Evolutionary conservation across 2,329 filamentous ascomycete genomes (phyloP), one percentile per base, ranked within the genome.

Genomic region (Fulvia fulva): DNA sequence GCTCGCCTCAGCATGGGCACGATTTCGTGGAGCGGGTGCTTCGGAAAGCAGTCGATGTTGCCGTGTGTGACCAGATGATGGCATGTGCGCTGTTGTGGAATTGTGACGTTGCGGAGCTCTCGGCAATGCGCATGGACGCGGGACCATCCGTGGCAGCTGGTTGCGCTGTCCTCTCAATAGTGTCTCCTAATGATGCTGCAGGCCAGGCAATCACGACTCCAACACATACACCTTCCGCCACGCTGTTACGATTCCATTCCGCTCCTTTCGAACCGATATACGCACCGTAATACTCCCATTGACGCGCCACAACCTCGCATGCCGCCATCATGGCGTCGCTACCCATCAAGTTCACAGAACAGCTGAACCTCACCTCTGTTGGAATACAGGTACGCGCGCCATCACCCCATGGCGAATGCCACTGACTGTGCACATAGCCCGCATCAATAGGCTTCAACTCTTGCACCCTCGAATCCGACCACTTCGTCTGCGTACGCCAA

Each of bases 401-500:
- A 41, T 19, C 12, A 8, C 8, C n/a, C n/a, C 37, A n/a, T 41
- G 37, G 14, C 3, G 8, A 32, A n/a, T 41, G 16, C n/a, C 14
- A 63, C 66, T 52, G 60, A 66, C 61, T 53, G 53, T 53, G 55
- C 60, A 47, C 60, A 58, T 60, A 89, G 86, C 83, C 82, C 72
- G 76, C 79, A 67, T 87, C 87, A 62, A 92, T 94, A 82, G 87
- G 89, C 72, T 94, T 93, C 81, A 91, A 92, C 77, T 88, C 88
- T 75, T 92, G 89, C 81, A 99, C 94, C 76, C 85, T 99, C 80
- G 94, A 99, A 83, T 99, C 94, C 74, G 94, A 99, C 78, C 85
- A 88, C 74, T 99, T 88, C 78, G 90, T 99, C 71, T 99, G 94
- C 77, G 88, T 99, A 73, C 89, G 94, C 77, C 93, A 97, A 79